Evolutionary conservation across 1,284 basidiomycete genomes (phyloP), one percentile per base, ranked within the genome.

Genomic region (Prillingera fragicola): DNA sequence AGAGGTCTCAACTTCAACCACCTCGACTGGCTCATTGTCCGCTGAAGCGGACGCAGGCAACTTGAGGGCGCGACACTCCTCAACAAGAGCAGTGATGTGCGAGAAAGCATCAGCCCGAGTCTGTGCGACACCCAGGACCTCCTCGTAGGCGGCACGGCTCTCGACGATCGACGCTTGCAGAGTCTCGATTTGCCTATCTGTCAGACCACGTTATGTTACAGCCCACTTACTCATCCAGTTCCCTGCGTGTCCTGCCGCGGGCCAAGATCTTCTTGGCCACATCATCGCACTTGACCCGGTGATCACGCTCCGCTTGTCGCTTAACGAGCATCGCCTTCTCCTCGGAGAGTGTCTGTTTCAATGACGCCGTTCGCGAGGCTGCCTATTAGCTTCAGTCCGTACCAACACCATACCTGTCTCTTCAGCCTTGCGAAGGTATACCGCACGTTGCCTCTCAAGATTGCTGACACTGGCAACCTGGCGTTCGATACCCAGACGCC

Each of bases 221-320:
- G 1, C 2, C 7, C 4, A 61, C 65, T 55, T 44, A 69, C 67
- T 60, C 65, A 14, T 65, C 59, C 3, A 69, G 57, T 43, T 67
- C 60, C 10, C 45, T 45, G 32, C 62, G 49, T 3, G 46, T 57
- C 48, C 55, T 62, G 9, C 55, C 56, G 18, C 60, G 44, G 8
- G 59, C 54, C 0, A 38, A 29, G 18, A 69, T 66, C 49, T 50
- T 55, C 40, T 45, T 53, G 1, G 64, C 64, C 6, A 67, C 55
- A 34, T 59, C 61, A 45, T 69, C 64, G 33, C 67, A 69, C 43
- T 59, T 55, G 14, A 63, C 52, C 37, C 55, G 52, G 41, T 60
- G 52, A 28, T 64, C 63, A 15, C 65, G 50, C 45, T 65, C 56
- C 21, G 42, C 48, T 23, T 48, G 51, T 25, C 52, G 54, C 5